Evolutionary conservation across 2,329 filamentous ascomycete species (phyloP).

Genomic region (Ceratocystis papillata): DNA sequence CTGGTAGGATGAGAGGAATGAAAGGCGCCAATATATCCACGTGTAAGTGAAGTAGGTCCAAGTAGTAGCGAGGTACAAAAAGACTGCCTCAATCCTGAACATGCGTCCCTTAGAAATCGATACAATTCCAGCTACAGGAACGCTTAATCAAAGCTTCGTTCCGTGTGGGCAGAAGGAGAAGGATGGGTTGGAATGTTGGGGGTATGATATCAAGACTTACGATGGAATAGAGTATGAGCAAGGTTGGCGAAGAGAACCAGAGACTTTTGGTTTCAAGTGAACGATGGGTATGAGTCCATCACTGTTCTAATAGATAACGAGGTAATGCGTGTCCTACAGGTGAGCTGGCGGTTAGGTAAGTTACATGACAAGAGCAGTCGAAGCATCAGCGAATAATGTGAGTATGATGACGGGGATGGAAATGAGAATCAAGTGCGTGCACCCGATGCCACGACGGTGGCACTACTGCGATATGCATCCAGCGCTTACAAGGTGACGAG

Average conservation of each 20-base stretch:
- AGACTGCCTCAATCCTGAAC: not conserved
- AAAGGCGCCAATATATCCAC: not conserved
- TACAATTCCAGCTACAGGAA: conserved; percentile 13
- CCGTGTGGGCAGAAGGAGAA: not conserved
- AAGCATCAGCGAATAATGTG: not conserved
- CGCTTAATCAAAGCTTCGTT: not conserved
- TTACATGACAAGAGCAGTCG: not conserved
- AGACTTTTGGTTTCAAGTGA: conserved; percentile 4
- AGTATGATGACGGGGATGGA: not conserved
- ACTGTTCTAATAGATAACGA: not conserved
- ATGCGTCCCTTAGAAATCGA: conserved; percentile 1
- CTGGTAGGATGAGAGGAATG: not conserved
- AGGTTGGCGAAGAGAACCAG: not conserved
- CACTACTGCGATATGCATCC: not conserved
- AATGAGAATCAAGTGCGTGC: no score
- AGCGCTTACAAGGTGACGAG: not conserved
- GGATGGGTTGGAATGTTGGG: not conserved
- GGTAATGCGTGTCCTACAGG: not conserved
- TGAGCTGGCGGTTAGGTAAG: not conserved
- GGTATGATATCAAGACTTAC: not conserved
- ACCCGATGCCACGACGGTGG: not conserved
- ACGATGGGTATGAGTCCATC: not conserved
- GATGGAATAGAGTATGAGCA: not conserved
- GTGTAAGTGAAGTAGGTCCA: not conserved
- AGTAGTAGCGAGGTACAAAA: no score